Percentiles rank a stretch among this genome's conserved stretches.
These are phyloP conservation scores for Zizania palustris DNA, from an alignment of 202 grass and related monocot species.

Conservation along the genomic window DNA sequence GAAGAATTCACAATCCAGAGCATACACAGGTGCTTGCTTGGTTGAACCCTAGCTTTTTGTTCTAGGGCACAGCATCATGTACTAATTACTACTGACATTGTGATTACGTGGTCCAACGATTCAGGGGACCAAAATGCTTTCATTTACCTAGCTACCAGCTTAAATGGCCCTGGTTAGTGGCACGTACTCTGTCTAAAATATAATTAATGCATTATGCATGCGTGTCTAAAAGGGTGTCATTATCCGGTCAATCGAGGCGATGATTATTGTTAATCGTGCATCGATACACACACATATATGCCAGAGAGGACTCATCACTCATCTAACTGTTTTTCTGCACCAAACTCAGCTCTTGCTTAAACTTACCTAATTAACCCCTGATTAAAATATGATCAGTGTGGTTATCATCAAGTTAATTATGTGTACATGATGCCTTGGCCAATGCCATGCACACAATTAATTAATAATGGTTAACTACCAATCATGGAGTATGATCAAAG, in stretches of 20 bases:
- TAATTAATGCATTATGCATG: neutral
- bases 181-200: conserved; percentile 38
- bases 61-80: neutral
- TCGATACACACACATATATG: conserved; percentile 1
- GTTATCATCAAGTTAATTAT: neutral
- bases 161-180: conserved; percentile 40
- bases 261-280: conserved; percentile 19
- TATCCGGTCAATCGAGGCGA: conserved; percentile 30
- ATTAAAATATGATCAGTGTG: conserved; percentile 28
- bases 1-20: too few relatives aligned
- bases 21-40: neutral
- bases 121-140: conserved; percentile 56
- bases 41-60: neutral
- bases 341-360: conserved; percentile 42
- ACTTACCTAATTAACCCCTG: neutral
- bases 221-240: conserved; percentile 34
- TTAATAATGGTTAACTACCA: conserved; percentile 39
- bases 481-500: conserved; percentile 32
- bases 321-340: conserved; percentile 26
- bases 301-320: conserved; percentile 39
- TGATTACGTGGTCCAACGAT: conserved; percentile 30
- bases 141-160: conserved; percentile 47
- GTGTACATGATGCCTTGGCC: conserved; percentile 33
- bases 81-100: neutral
- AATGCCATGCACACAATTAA: conserved; percentile 9